A percentile compares a stretch with the other conserved stretches of the same genome.
These are phyloP conservation scores for Obba rivulosa DNA, from an alignment of 768 basidiomycete genomes.

Conservation along the genomic window DNA sequence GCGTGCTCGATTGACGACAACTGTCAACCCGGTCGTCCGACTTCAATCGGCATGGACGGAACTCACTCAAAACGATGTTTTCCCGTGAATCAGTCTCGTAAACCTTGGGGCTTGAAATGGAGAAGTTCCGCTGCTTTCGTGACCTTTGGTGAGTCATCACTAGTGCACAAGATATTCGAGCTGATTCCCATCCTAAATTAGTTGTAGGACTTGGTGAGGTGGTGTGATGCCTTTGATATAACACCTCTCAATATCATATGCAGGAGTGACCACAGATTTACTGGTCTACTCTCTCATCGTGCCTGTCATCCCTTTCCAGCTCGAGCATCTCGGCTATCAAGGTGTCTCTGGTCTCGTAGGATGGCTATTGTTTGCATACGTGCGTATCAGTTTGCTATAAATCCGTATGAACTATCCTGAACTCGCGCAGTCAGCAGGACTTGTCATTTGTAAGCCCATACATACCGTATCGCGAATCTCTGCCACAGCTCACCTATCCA, in stretches of 20 bases:
- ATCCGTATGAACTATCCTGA: conserved; percentile 2
- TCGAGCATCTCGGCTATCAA: conserved; percentile 29
- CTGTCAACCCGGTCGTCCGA: too few species aligned
- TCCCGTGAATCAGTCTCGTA: too few species aligned
- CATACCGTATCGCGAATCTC: too few species aligned
- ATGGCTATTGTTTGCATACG: conserved; percentile 37
- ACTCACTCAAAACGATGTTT: too few species aligned
- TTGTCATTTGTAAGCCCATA: conserved; percentile 24
- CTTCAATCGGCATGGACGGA: too few species aligned
- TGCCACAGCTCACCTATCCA: background rate
- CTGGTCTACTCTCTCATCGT: conserved; percentile 34
- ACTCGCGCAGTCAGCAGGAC: conserved; percentile 23
- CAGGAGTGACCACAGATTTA: conserved; percentile 30
- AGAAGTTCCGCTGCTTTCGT: conserved; percentile 30
- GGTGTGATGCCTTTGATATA: background rate
- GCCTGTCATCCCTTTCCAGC: conserved; percentile 34
- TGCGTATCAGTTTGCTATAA: conserved; percentile 17
- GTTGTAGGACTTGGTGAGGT: conserved; percentile 24
- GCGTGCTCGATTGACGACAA: too few species aligned
- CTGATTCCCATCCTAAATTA: conserved; percentile 1
- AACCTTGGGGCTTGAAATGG: conserved; percentile 28
- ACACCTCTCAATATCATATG: background rate
- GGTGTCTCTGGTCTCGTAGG: conserved; percentile 29
- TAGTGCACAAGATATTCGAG: background rate
- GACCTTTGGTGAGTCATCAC: conserved; percentile 21